phyloP scores from a whole-genome alignment of 495 filamentous ascomycete genomes.

The Aspergillus baeticus region DNA sequence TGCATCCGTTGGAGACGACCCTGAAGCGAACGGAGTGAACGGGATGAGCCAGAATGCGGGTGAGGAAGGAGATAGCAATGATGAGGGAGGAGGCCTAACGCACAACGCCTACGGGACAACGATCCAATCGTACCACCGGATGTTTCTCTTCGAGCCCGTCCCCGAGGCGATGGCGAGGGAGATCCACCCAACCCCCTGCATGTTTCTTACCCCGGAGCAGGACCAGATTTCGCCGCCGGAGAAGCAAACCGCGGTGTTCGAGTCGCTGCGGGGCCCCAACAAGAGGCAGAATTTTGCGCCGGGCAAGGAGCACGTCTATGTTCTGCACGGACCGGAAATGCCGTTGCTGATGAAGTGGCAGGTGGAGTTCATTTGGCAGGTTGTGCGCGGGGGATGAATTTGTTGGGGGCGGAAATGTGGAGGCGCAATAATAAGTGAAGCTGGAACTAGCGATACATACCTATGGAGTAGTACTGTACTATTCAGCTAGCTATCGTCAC shows the following conservation, averaged over 20 bases:
- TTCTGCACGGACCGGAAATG: not conserved
- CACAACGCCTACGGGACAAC: not conserved
- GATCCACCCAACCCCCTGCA: not conserved
- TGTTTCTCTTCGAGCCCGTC: conserved; percentile 7
- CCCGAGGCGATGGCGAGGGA: not conserved
- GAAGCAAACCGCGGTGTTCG: not conserved
- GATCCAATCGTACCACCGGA: conserved; percentile 1
- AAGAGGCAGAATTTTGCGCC: not conserved
- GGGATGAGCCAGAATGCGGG: no score
- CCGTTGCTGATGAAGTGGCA: not conserved
- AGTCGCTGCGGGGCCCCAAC: not conserved
- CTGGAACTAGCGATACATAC: not conserved
- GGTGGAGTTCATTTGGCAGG: not conserved
- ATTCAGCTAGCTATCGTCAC: no score
- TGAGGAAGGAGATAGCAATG: no score
- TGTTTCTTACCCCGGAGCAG: conserved; percentile 1
- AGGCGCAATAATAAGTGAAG: not conserved
- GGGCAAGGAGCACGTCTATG: conserved; percentile 1
- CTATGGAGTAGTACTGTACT: not conserved
- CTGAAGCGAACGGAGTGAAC: no score
- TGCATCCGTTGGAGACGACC: no score
- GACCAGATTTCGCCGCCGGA: conserved; percentile 4
- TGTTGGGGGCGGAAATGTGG: no score
- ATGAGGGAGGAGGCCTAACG: no score
- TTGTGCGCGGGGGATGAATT: not conserved